Base-by-base conservation (phyloP, 164 flowering plant species). In the Stephania cephalantha region DNA sequence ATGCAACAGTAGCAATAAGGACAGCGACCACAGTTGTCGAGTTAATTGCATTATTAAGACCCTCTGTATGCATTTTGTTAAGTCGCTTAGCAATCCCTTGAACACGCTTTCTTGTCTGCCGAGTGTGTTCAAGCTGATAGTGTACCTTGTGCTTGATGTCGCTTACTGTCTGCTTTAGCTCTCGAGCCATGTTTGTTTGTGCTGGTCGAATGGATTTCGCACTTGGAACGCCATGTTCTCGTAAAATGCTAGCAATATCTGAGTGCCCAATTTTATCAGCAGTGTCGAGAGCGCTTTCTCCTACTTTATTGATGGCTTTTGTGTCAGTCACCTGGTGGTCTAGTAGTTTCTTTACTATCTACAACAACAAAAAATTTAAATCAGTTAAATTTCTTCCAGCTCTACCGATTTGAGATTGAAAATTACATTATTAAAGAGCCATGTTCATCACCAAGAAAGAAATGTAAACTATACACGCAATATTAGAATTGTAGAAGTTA, bases 81-180 rank as follows among this genome's bases (percentile, higher is more conserved):
- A 95, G 75, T 46, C 88, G 88, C 61, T 93, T 89, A 46, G 92
- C 91, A 22, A 95, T 93, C 77, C 97, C 93, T 48, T 93, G 93
- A 1, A 95, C 91, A 0, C 88, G 88, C 52, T 74, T 89, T 71
- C 96, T 82, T 3, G 99, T 93, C 65, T 90, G 91, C 9, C 90
- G 89, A 2, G 94, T 91, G 81, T 95, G 99, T 75, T 95, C 97
- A 5, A 95, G 85, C 79, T 95, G 98, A 80, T 88, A 53, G 70
- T 95, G 97, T 67, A 95, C 97, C 76, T 90, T 97, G 45, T 95
- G 96, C 81, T 95, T 95, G 69, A 95, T 93, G 85, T 95, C 99
- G 65, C 99, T 93, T 10, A 93, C 97, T 0, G 99, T 93, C 68
- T 91, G 97, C 63, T 95, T 95, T 55, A 95, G 83, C 75, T 95